phyloP scores from a whole-genome alignment of 306 rosid species.

The Cyclanthera cordifolia region DNA sequence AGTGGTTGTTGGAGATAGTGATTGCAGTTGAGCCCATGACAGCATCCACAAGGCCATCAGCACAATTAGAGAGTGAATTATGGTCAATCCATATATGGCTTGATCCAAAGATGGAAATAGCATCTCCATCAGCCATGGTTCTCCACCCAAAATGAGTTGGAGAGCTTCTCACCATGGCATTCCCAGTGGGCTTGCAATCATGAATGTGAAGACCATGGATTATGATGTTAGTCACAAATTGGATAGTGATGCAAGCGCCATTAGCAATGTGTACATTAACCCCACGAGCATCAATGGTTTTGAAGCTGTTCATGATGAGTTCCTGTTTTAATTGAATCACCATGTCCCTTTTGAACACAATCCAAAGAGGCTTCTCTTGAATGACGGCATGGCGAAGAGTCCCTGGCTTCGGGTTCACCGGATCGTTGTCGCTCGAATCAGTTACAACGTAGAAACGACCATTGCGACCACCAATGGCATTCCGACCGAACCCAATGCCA shows the following conservation, averaged over 20 bases:
- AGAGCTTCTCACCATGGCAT: constrained; percentile 97
- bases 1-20: constrained; percentile 92
- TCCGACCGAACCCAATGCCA: constrained; percentile 94
- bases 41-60: constrained; percentile 98
- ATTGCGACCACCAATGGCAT: constrained; percentile 94
- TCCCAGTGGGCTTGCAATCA: constrained; percentile 92
- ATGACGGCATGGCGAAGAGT: constrained; percentile 89
- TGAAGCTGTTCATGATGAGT: constrained; percentile 85
- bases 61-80: constrained; percentile 86
- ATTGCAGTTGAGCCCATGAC: constrained; percentile 96
- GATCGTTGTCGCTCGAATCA: constrained; percentile 64
- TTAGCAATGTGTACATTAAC: constrained; percentile 89
- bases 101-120: constrained; percentile 75
- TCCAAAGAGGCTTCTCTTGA: constrained; percentile 84
- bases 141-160: constrained; percentile 92
- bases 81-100: constrained; percentile 98
- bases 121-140: constrained; percentile 98
- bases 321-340: constrained; percentile 92
- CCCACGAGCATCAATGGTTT: constrained; percentile 97
- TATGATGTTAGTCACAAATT: constrained; percentile 71
- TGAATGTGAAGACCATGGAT: constrained; percentile 94
- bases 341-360: constrained; percentile 95
- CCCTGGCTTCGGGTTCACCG: constrained; percentile 90
- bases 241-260: constrained; percentile 83
- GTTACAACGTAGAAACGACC: constrained; percentile 91